Evolutionary conservation across 768 basidiomycete genomes (phyloP), one percentile per base, ranked within the genome.

Genomic region (Termitomyces sp.): DNA sequence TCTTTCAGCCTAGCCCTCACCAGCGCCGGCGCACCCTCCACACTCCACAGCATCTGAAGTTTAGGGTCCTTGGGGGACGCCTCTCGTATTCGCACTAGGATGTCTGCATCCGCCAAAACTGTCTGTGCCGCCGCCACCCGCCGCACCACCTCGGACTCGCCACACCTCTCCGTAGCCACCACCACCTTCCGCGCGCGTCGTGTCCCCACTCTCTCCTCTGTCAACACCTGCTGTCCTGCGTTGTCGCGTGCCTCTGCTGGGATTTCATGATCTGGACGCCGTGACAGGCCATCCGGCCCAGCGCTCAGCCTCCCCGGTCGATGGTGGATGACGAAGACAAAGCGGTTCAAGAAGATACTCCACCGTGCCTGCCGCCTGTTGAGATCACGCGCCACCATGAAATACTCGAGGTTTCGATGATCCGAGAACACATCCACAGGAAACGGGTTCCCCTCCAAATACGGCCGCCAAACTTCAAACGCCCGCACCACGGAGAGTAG

Each of bases 281-380:
- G 2, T 3, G 3, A 39, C 16, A 39, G 16, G 14, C 16, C 37
- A 39, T 39, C 16, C 1, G 37, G 37, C 2, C 34, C 34, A 9
- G 11, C 9, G 11, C 34, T 34, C 9, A 34, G 11, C 9, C 34
- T 34, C 11, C 37, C 37, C 17, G 37, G 37, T 12, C 5, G 3
- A 39, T 0, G 75, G 77, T 3, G 79, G 66, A 66, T 32, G 35
- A 39, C 8, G 47, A 58, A 54, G 67, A 79, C 0, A 19, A 11
- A 49, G 53, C 34, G 11, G 12, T 35, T 35, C 8, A 6, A 35
- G 6, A 35, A 35, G 12, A 35, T 10, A 10, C 34, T 35, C 34
- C 34, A 35, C 34, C 34, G 3, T 28, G 28, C 28, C 28, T 28
- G 3, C 8, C 8, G 28, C 59, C 42, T 47, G 9, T 23, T 37